Percentiles rank a stretch among this genome's conserved stretches.
phyloP scores from a whole-genome alignment of 148 eudicot species.

The Vaccinium darrowii region DNA sequence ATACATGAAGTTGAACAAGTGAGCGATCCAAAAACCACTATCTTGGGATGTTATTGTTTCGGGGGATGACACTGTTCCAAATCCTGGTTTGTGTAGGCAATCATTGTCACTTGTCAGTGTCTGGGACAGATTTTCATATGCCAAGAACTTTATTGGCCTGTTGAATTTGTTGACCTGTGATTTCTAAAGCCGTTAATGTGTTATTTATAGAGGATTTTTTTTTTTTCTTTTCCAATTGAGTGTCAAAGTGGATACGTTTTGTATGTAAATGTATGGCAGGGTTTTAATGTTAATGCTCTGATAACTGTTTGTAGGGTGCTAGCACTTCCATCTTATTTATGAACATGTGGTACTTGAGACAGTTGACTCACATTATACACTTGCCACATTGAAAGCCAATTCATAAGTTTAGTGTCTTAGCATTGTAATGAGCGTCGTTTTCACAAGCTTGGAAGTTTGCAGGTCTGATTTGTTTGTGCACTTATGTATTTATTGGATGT shows the following conservation, averaged over 20 bases:
- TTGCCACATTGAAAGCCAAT: background rate
- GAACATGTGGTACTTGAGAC: background rate
- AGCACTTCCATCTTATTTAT: background rate
- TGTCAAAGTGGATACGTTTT: background rate
- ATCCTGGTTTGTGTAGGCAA: background rate
- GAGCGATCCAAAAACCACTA: background rate
- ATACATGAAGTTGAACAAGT: background rate
- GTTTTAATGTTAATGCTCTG: background rate
- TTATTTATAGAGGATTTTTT: background rate
- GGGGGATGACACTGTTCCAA: background rate
- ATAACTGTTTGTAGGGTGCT: background rate
- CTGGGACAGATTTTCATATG: background rate
- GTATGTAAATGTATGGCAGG: background rate
- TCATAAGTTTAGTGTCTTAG: background rate
- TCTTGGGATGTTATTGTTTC: background rate
- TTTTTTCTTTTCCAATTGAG: background rate
- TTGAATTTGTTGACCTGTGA: background rate
- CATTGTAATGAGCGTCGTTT: background rate
- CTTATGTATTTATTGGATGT: conserved; percentile 9
- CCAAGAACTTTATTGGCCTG: background rate
- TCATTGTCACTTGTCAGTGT: background rate
- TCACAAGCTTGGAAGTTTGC: background rate
- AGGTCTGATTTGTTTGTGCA: background rate
- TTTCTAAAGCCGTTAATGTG: background rate
- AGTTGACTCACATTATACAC: background rate